phyloP scores from a whole-genome alignment of 2,329 filamentous ascomycete species.

The Mollisia scopiformis region DNA sequence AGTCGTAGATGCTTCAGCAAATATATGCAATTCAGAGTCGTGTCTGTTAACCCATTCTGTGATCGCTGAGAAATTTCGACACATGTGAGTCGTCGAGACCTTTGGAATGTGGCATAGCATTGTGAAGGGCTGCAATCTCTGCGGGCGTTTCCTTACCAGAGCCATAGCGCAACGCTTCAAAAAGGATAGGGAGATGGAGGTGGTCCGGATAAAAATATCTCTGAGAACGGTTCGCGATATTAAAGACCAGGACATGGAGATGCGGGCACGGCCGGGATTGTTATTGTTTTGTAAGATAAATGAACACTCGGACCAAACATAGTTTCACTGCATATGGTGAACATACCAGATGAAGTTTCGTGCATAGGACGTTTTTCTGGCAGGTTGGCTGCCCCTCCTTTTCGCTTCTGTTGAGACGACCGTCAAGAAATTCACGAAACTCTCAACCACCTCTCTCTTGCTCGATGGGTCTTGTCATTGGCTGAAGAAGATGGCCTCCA shows the following conservation, averaged over 20 bases:
- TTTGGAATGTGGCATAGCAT: slow-evolving; percentile 5
- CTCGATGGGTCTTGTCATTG: slow-evolving; percentile 6
- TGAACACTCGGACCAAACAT: slow-evolving; percentile 9
- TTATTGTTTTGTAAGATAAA: slow-evolving; percentile 6
- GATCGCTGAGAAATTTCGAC: no score
- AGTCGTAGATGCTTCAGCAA: no score
- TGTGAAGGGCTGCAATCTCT: slow-evolving; percentile 6
- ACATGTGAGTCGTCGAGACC: no score
- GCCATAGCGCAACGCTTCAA: background rate
- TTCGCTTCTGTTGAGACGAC: slow-evolving; percentile 11
- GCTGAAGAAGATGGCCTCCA: background rate
- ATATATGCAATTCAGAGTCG: no score
- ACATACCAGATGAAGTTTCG: slow-evolving; percentile 31
- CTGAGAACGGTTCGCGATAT: background rate
- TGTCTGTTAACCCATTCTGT: no score
- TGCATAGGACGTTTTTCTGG: slow-evolving; percentile 15
- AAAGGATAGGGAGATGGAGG: slow-evolving; percentile 6
- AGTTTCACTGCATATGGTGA: slow-evolving; percentile 27
- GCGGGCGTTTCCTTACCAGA: background rate
- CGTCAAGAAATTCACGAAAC: background rate
- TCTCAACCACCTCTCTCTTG: slow-evolving; percentile 2
- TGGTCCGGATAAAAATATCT: slow-evolving; percentile 23
- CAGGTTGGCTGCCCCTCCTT: slow-evolving; percentile 13
- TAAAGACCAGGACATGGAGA: background rate
- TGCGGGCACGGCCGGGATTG: background rate